Evolutionary conservation across 2,329 filamentous ascomycete genomes (phyloP), one percentile per base, ranked within the genome.

Genomic region (Geoglossum cookeanum): DNA sequence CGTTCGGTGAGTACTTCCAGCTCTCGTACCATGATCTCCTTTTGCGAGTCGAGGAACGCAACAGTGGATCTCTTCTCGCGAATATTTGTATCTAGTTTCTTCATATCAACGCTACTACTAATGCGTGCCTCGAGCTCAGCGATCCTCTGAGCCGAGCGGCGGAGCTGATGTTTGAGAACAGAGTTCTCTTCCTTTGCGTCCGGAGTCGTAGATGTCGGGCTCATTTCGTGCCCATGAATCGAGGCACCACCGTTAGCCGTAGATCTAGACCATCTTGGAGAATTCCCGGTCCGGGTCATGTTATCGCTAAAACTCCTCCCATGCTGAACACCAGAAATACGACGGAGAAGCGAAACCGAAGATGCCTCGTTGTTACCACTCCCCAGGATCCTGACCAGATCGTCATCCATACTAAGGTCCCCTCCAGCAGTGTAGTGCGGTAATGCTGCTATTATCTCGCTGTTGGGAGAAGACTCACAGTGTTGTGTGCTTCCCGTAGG

Each of bases 21-120:
- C 68, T 97, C 89, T 45, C 87, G 84, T 64, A 97, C 87, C 71
- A 95, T 91, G 68, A 97, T 90, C 70, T 97, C 91, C 55, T 89
- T 88, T 70, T 96, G 88, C 0, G 90, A 91, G 67, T 97, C 91
- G 55, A 97, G 75, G 17, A 94, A 86, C 5, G 91, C 91, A 68
- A 98, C 92, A 0, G 92, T 97, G 65, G 94, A 95, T 59, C 92
- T 79, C 73, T 97, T 97, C 70, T 97, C 90, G 39, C 86, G 78
- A 29, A 97, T 74, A 67, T 90, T 91, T 63, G 85, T 89, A 69
- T 94, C 94, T 33, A 94, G 81, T 63, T 83, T 84, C 70, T 85
- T 85, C 60, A 83, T 80, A 60, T 79, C 78, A 4, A 77, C 76
- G 32, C 75, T 77, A 62, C 81, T 79, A 65, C 70, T 79, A 73